phyloP scores from a whole-genome alignment of 768 basidiomycete genomes.

The Zangia roseola region DNA sequence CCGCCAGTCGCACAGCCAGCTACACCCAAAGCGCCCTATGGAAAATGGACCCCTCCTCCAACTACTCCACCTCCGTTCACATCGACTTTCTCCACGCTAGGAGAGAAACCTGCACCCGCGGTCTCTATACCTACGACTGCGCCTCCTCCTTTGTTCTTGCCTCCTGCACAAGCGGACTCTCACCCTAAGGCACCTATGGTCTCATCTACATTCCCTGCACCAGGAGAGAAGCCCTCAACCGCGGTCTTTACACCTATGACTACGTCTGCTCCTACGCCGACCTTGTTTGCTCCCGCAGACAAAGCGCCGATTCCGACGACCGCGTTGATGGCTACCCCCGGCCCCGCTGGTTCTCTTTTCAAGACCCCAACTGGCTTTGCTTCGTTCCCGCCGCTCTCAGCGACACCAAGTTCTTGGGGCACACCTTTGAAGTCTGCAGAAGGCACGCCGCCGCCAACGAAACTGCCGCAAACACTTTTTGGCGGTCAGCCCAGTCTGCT shows the following conservation, averaged over 20 bases:
- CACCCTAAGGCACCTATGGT: too few species aligned
- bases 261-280: neutral
- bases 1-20: conserved; percentile 35
- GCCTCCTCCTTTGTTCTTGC: neutral
- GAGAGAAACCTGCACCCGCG: conserved; percentile 10
- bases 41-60: conserved; percentile 29
- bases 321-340: conserved; percentile 3
- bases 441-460: neutral
- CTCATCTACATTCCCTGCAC: too few species aligned
- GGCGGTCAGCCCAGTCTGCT: conserved; percentile 13
- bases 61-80: conserved; percentile 41
- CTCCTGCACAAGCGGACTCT: too few species aligned
- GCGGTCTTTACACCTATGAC: too few species aligned
- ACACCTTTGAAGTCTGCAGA: conserved; percentile 8
- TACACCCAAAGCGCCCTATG: conserved; percentile 40
- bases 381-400: conserved; percentile 9
- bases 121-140: conserved; percentile 7
- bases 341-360: conserved; percentile 8
- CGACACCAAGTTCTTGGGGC: conserved; percentile 2
- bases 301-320: conserved; percentile 1
- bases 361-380: conserved; percentile 6
- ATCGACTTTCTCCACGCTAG: conserved; percentile 28
- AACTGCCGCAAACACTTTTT: conserved; percentile 7
- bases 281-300: neutral
- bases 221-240: too few species aligned